phyloP scores from a whole-genome alignment of 78 protist species.

The Dictyostelium citrinum region DNA sequence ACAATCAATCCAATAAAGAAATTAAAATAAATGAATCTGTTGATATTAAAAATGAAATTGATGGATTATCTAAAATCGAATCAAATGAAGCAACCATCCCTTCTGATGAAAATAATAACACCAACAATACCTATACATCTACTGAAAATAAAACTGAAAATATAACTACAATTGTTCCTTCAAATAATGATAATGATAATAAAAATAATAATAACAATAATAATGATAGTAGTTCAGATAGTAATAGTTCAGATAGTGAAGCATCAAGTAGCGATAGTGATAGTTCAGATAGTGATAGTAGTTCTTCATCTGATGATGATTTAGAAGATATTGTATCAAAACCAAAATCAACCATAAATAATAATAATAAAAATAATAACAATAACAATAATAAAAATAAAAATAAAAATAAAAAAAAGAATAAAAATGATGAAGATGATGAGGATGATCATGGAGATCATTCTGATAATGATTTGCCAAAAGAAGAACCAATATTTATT shows the following conservation, averaged over 20 bases:
- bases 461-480: neutral
- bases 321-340: conserved; percentile 39
- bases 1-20: neutral
- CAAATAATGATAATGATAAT: neutral
- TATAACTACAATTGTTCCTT: neutral
- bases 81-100: neutral
- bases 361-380: neutral
- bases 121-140: neutral
- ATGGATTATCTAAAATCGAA: neutral
- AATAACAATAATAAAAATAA: conserved; percentile 29
- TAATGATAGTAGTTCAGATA: neutral
- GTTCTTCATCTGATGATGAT: conserved; percentile 15
- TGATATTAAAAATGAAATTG: neutral
- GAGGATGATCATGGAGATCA: neutral
- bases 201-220: neutral
- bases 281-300: neutral
- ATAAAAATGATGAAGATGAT: conserved; percentile 24
- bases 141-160: neutral
- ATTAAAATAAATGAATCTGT: neutral
- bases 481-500: conserved; percentile 13
- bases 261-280: neutral
- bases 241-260: conserved; percentile 11
- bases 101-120: neutral
- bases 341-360: neutral
- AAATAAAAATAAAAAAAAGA: conserved; percentile 22